Base-by-base conservation (phyloP, 2,329 filamentous ascomycete genomes). In the Botrytis tulipae region DNA sequence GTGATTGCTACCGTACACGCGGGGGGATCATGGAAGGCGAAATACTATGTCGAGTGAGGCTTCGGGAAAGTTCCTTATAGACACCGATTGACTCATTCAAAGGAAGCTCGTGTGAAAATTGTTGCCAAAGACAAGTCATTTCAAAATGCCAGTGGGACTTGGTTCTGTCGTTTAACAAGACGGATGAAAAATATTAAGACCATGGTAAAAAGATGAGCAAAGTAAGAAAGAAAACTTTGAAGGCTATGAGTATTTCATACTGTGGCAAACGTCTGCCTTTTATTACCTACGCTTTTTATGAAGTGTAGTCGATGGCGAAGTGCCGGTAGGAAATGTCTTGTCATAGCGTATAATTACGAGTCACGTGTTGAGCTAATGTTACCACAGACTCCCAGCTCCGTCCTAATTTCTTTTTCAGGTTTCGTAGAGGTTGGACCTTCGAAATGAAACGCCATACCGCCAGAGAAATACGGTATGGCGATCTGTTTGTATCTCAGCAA, bases 341-440 rank as follows among this genome's bases (percentile, higher is more conserved):
- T 16, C 25, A 54, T n/a, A 22, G 65, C 25, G 46, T 6, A 22
- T 22, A 8, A 69, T 57, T 3, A 1, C 6, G 9, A 1, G 37
- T 69, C 66, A 69, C 48, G 48, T 69, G 66, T 0, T 7, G 6
- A 25, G n/a, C 35, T 32, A 57, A 40, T 40, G 60, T n/a, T 40
- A 62, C 60, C 66, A 69, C 35, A 32, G 66, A 69, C 48, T 42
- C 25, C 35, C 35, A 37, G n/a, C 65, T 68, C 46, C 35, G 10
- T 67, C 37, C 46, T 51, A 51, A 67, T 67, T 67, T 67, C 46
- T 25, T 63, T 67, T 54, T 35, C 32, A 51, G 14, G 44, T 67
- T 67, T 67, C 63, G 22, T 54, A n/a, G 44, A 54, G 20, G 62
- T 44, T 66, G 62, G 62, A 48, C 37, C 32, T 37, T 67, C 32